Conservation (phyloP, 495 filamentous ascomycete species). For the Astrothelium macrocarpum region DNA sequence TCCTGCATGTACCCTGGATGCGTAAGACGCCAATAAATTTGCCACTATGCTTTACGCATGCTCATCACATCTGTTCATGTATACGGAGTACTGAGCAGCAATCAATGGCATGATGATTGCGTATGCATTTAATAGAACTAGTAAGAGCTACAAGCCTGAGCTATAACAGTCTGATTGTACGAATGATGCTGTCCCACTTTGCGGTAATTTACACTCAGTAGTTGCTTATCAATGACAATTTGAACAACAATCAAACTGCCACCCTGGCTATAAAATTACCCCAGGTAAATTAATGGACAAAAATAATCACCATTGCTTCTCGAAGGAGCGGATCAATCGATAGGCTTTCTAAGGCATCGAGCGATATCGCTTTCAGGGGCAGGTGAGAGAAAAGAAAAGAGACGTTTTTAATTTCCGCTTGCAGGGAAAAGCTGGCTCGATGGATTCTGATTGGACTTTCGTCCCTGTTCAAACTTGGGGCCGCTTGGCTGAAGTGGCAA, state of each 20-base stretch:
- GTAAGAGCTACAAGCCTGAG: not conserved
- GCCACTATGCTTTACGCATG: not conserved
- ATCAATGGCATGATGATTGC: not conserved
- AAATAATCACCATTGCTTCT: not conserved
- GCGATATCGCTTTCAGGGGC: not conserved
- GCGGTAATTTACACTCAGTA: not conserved
- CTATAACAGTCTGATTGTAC: not conserved
- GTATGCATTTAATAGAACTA: not conserved
- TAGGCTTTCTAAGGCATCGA: not conserved
- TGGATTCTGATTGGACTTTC: not conserved
- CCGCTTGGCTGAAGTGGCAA: not conserved
- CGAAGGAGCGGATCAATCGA: not conserved
- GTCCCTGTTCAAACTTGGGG: constrained; percentile 3
- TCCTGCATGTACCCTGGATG: not conserved
- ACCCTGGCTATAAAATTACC: not conserved
- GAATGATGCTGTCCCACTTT: not conserved
- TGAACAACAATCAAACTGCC: not conserved
- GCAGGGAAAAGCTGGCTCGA: not conserved
- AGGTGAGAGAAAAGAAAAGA: not conserved
- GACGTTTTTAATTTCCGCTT: not conserved
- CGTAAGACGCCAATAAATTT: constrained; percentile 2
- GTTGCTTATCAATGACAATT: not conserved
- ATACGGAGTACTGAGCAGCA: too few relatives aligned
- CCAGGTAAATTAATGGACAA: not conserved
- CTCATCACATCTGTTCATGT: not conserved